Conservation (phyloP, 345 rosid genomes). For the Salix koriyanagi region DNA sequence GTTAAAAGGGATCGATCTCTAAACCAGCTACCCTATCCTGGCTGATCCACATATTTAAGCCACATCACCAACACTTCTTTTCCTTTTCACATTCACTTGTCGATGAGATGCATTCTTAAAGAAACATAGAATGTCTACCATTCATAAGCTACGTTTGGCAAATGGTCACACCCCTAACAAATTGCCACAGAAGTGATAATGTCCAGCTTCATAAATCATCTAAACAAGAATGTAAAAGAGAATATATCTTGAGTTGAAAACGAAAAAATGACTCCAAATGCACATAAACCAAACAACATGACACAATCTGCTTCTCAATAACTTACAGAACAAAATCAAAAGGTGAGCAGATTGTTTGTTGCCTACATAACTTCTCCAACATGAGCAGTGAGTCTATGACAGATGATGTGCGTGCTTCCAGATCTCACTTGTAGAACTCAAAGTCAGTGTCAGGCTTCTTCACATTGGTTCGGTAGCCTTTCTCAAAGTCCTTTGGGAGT, state of each 20-base stretch:
- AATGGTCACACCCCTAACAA: no score
- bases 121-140: no score
- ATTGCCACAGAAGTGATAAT: no score
- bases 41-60: no score
- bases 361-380: neutral
- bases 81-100: no score
- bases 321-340: neutral
- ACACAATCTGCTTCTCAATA: neutral
- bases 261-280: neutral
- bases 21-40: no score
- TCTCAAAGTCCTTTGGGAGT: slow-evolving; percentile 94
- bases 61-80: no score
- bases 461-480: slow-evolving; percentile 94
- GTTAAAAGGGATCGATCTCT: no score
- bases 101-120: no score
- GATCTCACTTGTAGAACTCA: slow-evolving; percentile 78
- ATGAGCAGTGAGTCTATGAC: neutral
- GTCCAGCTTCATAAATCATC: no score
- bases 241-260: neutral
- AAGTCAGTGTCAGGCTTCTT: slow-evolving; percentile 99
- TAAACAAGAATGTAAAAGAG: neutral
- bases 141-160: no score
- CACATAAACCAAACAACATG: neutral
- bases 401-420: neutral
- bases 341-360: neutral